Evolutionary conservation across 768 basidiomycete genomes (phyloP).

Genomic region (Trichaptum fuscoviolaceum): DNA sequence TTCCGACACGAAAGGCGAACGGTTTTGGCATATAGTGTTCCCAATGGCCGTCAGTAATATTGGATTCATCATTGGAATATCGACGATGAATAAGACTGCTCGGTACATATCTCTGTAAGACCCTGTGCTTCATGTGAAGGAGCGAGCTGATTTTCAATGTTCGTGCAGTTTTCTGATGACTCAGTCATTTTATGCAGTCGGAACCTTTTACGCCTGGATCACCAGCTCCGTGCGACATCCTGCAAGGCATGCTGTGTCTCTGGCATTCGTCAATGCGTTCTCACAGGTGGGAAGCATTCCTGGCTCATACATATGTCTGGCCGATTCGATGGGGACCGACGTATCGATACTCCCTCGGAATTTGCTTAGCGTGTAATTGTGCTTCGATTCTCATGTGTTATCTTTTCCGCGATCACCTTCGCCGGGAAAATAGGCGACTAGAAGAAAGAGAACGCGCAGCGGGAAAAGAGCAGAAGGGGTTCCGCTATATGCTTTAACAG

Average conservation of each 20-base stretch:
- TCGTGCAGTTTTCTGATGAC: conserved; percentile 66
- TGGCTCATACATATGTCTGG: conserved; percentile 78
- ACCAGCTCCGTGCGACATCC: conserved; percentile 65
- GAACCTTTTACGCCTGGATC: conserved; percentile 55
- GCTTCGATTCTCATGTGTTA: conserved; percentile 45
- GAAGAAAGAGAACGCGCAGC: conserved; percentile 36
- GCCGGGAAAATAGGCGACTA: conserved; percentile 32
- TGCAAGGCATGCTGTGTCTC: conserved; percentile 23
- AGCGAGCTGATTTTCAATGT: not conserved
- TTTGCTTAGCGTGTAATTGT: conserved; percentile 58
- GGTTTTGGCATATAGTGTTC: conserved; percentile 58
- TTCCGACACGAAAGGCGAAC: conserved; percentile 66
- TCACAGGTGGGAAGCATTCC: conserved; percentile 15
- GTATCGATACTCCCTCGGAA: conserved; percentile 64
- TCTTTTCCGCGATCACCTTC: conserved; percentile 41
- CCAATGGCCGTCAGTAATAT: conserved; percentile 56
- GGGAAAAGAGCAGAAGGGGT: conserved; percentile 30
- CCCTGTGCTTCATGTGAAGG: conserved; percentile 16
- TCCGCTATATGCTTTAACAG: conserved; percentile 42
- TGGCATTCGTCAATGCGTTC: conserved; percentile 6
- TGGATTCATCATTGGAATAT: conserved; percentile 62
- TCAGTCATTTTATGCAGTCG: conserved; percentile 65
- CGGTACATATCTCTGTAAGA: conserved; percentile 64
- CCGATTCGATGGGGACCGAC: conserved; percentile 63
- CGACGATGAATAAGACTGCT: conserved; percentile 54